Base-by-base conservation (phyloP, 2,329 filamentous ascomycete genomes). In the Pochonia chlamydosporia region DNA sequence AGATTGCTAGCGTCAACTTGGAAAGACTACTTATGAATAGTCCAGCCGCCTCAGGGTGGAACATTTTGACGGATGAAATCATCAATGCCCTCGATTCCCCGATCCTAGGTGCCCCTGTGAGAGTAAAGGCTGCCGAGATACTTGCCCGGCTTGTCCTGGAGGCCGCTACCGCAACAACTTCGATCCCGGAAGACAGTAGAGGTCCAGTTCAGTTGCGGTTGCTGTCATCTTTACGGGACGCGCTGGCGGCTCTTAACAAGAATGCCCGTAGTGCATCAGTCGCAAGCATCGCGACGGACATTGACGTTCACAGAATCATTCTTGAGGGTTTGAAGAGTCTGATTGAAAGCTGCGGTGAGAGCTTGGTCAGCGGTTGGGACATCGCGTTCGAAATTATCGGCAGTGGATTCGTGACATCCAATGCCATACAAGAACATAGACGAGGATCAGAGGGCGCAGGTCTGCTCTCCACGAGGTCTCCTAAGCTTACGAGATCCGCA, bases 311-410 rank as follows among this genome's bases (percentile, higher is more conserved):
- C 61, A 84, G 84, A 52, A 81, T 87, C 45, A 75, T 88, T 21
- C 75, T 96, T 2, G 89, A 95, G 53, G 85, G 87, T 1, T 71
- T 96, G 6, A 90, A 89, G 62, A 84, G 76, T 47, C 81, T 96
- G 18, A 75, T 99, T 2, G 92, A 97, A 59, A 85, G 90, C 52
- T 92, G 86, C 56, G 93, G 92, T 8, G 91, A 99, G 60, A 83
- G 81, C 0, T 76, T 97, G 5, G 73, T 86, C 13, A 84, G 82
- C 54, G 91, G 90, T 4, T 99, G 93, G 93, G 80, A 86, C 41
- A 78, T 89, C 42, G 83, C 89, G 1, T 93, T 99, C 55, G 82
- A 87, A 39, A 85, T 96, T 51, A 86, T 97, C 52, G 82, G 84
- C 53, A 91, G 83, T 58, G 87, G 92, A 3, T 96, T 96, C 57